Base-by-base conservation (phyloP, 164 flowering plant genomes). In the Pachysandra terminalis region DNA sequence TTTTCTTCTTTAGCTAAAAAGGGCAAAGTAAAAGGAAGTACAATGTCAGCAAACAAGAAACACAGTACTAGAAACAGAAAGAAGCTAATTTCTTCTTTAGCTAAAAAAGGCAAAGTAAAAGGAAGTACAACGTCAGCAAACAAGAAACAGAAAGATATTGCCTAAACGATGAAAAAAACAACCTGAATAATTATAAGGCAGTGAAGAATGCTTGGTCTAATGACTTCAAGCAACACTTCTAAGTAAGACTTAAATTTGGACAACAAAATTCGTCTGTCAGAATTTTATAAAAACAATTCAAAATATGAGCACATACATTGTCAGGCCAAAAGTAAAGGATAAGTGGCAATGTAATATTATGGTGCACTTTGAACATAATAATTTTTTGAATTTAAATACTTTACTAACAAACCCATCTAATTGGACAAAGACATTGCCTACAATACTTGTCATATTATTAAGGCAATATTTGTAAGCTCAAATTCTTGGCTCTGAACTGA, bases 1-100 rank as follows among this genome's bases (percentile, higher is more conserved):
- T 73, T 75, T 88, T 93, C 78, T 91, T 75, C 75, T 71, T 91
- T 52, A 93, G 83, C 98, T 93, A 88, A 68, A 69, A 68, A 23
- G 19, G 17, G 14, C 26, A 63, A 24, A 28, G 24, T 23, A 45
- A 12, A 49, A 22, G 51, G 27, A 41, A 28, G n/a, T 64, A 40
- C 55, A 25, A 35, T 48, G 24, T 37, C 56, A 59, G 37, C 22
- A 32, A 53, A 57, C 55, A 61, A 27, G 61, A n/a, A 16, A 64
- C 64, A 41, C 45, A 66, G n/a, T 10, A 51, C 23, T 19, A 23
- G 40, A 63, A 62, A 56, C 19, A n/a, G n/a, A n/a, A n/a, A 35
- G 93, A 84, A 70, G 86, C n/a, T 52, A 93, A 73, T 75, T 88
- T 93, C 78, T 91, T 75, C 75, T 71, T 91, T 52, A 93, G 83